phyloP scores from a whole-genome alignment of 2,329 filamentous ascomycete species.

The Aspergillus sp. region DNA sequence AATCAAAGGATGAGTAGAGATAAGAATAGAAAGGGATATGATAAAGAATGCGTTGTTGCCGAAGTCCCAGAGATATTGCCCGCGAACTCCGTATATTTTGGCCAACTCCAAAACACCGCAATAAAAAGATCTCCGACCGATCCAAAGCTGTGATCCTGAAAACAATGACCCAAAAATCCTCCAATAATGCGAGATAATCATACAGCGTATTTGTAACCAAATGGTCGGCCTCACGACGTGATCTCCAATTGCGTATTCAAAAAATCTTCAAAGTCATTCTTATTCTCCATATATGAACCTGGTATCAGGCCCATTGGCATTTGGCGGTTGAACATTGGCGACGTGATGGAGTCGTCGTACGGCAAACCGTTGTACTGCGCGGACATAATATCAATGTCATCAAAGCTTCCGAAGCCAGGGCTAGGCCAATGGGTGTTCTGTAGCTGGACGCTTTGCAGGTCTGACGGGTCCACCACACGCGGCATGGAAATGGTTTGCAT shows the following conservation, averaged over 20 bases:
- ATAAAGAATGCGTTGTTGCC: neutral
- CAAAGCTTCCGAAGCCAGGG: slow-evolving; percentile 21
- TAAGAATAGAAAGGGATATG: neutral
- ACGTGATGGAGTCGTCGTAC: slow-evolving; percentile 35
- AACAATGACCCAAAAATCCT: neutral
- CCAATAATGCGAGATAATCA: neutral
- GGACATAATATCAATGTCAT: slow-evolving; percentile 16
- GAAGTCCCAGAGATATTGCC: neutral
- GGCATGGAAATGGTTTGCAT: slow-evolving; percentile 33
- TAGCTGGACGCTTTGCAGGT: slow-evolving; percentile 30
- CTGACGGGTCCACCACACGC: slow-evolving; percentile 38
- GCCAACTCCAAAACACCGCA: slow-evolving; percentile 2
- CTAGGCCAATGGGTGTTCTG: slow-evolving; percentile 22
- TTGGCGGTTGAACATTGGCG: slow-evolving; percentile 38
- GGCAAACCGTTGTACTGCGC: slow-evolving; percentile 30
- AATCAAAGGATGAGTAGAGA: neutral
- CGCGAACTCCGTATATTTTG: slow-evolving; percentile 6
- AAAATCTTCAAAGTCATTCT: slow-evolving; percentile 40
- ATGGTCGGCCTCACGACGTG: slow-evolving; percentile 23
- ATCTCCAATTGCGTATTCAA: slow-evolving; percentile 42
- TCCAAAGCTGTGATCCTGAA: neutral
- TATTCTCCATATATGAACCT: slow-evolving; percentile 30
- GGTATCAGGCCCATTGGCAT: slow-evolving; percentile 34
- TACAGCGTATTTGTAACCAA: slow-evolving; percentile 20
- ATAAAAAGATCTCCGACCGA: neutral